phyloP scores from a whole-genome alignment of 768 basidiomycete genomes.

The Tylopilus felleus region DNA sequence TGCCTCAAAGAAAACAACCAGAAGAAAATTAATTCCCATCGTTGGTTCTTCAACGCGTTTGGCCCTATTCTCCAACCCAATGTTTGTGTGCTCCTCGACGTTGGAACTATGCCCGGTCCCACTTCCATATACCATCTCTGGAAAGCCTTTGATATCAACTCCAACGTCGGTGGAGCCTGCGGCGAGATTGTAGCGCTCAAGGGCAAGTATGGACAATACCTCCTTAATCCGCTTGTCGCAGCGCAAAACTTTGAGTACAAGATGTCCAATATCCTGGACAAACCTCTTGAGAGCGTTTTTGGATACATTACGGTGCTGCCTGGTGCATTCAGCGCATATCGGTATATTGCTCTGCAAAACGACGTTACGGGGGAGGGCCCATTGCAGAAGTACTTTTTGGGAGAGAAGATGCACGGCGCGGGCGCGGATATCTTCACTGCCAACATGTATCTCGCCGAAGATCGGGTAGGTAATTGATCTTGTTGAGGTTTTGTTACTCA shows the following conservation, averaged over 20 bases:
- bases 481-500: conserved; percentile 1
- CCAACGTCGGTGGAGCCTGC: conserved; percentile 88
- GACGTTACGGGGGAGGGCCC: conserved; percentile 81
- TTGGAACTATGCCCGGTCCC: conserved; percentile 81
- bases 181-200: conserved; percentile 95
- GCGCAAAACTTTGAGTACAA: conserved; percentile 96
- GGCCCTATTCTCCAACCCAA: conserved; percentile 81
- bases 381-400: conserved; percentile 93
- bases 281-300: conserved; percentile 85
- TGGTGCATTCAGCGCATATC: conserved; percentile 89
- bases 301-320: conserved; percentile 95
- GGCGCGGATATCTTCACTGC: conserved; percentile 91
- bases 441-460: conserved; percentile 95
- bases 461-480: conserved; percentile 48
- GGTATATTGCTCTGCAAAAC: conserved; percentile 90
- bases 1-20: conserved; percentile 91
- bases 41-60: conserved; percentile 95
- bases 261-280: conserved; percentile 91
- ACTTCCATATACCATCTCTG: conserved; percentile 89
- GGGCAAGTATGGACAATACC: conserved; percentile 73
- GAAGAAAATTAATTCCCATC: conserved; percentile 94
- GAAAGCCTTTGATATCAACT: conserved; percentile 93
- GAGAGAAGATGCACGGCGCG: conserved; percentile 90
- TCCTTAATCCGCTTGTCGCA: conserved; percentile 84
- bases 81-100: conserved; percentile 89